Percentiles rank a stretch among this genome's conserved stretches.
These are phyloP conservation scores for Calonectria pteridis DNA, from an alignment of 2,329 filamentous ascomycete species.

Conservation along the genomic window DNA sequence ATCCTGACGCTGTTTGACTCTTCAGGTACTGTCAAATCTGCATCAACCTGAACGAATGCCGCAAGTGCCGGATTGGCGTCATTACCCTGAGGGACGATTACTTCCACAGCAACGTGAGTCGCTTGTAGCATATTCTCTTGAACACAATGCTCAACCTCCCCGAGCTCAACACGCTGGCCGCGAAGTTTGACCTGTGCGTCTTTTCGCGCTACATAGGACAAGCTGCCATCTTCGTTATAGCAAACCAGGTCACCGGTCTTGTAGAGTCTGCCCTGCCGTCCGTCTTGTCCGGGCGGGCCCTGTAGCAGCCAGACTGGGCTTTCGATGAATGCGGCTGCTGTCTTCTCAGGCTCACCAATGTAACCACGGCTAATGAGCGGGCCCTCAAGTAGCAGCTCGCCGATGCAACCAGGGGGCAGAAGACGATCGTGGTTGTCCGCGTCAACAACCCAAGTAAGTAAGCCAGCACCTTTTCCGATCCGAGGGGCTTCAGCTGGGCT, in stretches of 20 bases:
- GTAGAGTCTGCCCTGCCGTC: slow-evolving; percentile 47
- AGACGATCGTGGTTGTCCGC: slow-evolving; percentile 6
- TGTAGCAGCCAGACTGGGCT: slow-evolving; percentile 6
- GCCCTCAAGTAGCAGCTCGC: slow-evolving; percentile 22
- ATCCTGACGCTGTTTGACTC: not conserved
- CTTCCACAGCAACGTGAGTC: slow-evolving; percentile 14
- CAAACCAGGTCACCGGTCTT: slow-evolving; percentile 61
- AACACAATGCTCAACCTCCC: slow-evolving; percentile 39
- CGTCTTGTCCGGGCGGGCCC: not conserved
- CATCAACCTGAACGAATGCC: not conserved
- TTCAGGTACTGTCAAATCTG: not conserved
- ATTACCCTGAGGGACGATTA: slow-evolving; percentile 12
- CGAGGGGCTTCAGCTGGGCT: not conserved
- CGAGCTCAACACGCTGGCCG: slow-evolving; percentile 68
- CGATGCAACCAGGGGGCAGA: slow-evolving; percentile 11
- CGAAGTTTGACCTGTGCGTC: slow-evolving; percentile 70
- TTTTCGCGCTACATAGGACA: slow-evolving; percentile 63
- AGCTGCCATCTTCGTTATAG: slow-evolving; percentile 54
- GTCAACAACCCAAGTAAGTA: slow-evolving; percentile 18
- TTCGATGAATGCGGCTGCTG: not conserved
- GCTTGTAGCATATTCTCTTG: not conserved
- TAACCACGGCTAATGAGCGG: slow-evolving; percentile 2
- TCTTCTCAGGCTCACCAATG: not conserved
- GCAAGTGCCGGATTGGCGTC: slow-evolving; percentile 4
- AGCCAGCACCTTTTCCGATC: slow-evolving; percentile 12